These are phyloP conservation scores for Vitis hybrid DNA, from an alignment of 177 flowering plant genomes.

Conservation along the genomic window DNA sequence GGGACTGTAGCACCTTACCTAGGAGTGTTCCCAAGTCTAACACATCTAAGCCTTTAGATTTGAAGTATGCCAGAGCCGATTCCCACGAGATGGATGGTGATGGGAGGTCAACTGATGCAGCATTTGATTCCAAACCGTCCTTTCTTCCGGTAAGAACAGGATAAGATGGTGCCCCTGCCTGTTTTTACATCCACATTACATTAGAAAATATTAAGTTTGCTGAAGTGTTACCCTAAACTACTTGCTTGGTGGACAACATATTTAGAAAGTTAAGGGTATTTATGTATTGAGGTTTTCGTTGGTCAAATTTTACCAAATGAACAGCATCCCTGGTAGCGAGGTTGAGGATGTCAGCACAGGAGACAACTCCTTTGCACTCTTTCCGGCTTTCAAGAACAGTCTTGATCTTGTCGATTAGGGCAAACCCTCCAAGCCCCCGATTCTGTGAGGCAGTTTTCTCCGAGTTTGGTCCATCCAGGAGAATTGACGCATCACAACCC, in stretches of 20 bases:
- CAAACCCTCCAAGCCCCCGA: conserved; percentile 53
- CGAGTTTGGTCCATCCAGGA: conserved; percentile 55
- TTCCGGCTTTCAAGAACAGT: conserved; percentile 45
- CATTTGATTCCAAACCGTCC: conserved; percentile 42
- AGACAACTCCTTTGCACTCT: conserved; percentile 58
- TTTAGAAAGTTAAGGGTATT: neutral
- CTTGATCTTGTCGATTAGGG: conserved; percentile 62
- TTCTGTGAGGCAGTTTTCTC: conserved; percentile 67
- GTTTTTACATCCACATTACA: conserved; percentile 9
- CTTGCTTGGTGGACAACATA: neutral
- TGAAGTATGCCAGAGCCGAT: conserved; percentile 46
- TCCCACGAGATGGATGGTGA: conserved; percentile 58
- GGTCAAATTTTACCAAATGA: conserved; percentile 38
- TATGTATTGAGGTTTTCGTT: neutral
- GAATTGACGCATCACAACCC: conserved; percentile 89
- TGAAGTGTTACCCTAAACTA: too few species aligned
- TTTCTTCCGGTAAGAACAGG: conserved; percentile 53
- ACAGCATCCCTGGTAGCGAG: conserved; percentile 80
- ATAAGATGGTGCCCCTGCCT: conserved; percentile 56
- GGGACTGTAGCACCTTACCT: conserved; percentile 35
- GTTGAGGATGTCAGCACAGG: conserved; percentile 80
- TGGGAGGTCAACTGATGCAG: conserved; percentile 65
- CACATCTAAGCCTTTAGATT: conserved; percentile 59
- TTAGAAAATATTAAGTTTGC: neutral
- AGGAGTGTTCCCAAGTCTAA: conserved; percentile 63